Conservation (phyloP, 2,329 filamentous ascomycete genomes). For the Ceratocystis cubensis region DNA sequence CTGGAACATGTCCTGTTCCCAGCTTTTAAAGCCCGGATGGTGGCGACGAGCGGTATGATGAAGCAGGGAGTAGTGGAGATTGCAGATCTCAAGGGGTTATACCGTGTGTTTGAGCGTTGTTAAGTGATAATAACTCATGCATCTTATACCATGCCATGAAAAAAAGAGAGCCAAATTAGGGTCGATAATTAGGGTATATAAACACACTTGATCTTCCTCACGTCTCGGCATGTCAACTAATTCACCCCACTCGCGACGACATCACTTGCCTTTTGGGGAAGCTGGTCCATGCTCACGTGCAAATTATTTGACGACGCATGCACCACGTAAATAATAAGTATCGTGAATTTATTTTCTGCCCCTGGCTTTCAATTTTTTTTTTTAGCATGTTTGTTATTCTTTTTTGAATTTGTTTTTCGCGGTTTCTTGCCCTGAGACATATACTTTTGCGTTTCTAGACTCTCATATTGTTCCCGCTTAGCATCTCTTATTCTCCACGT, state of each 20-base stretch:
- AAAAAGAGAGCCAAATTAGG: not conserved
- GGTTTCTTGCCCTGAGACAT: not conserved
- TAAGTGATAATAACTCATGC: constrained; percentile 33
- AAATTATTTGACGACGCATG: constrained; percentile 1
- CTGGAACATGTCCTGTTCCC: constrained; percentile 85
- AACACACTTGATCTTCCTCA: not conserved
- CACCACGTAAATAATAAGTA: not conserved
- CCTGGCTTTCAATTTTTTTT: not conserved
- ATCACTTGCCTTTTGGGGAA: not conserved
- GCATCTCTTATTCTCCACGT: not conserved
- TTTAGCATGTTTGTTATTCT: not conserved
- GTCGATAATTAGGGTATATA: not conserved
- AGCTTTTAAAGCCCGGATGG: constrained; percentile 66
- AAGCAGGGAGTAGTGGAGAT: constrained; percentile 68
- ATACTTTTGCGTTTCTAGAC: not conserved
- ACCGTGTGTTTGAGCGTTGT: constrained; percentile 89
- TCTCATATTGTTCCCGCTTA: not conserved
- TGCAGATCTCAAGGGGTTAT: constrained; percentile 82
- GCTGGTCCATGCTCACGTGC: constrained; percentile 3
- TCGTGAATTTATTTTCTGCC: not conserved
- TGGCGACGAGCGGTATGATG: constrained; percentile 69
- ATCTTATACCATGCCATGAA: not conserved
- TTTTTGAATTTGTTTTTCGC: not conserved
- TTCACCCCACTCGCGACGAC: not conserved
- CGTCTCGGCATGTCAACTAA: not conserved